phyloP scores from a whole-genome alignment of 2,329 filamentous ascomycete genomes.

The Ascochyta viciae-villosae region DNA sequence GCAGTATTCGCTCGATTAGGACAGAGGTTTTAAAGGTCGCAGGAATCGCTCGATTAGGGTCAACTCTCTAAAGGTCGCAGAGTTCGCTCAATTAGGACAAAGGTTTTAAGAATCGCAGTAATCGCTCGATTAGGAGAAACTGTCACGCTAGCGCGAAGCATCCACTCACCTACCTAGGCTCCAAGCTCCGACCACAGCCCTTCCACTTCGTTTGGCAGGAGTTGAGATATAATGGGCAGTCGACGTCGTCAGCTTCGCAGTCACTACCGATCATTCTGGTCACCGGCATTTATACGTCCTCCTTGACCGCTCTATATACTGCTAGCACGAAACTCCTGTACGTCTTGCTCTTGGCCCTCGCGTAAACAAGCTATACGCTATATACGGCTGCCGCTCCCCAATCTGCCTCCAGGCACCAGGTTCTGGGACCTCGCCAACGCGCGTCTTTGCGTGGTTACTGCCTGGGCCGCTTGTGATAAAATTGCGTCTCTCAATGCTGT shows the following conservation, averaged over 20 bases:
- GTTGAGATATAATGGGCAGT: neutral
- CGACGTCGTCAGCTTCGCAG: neutral
- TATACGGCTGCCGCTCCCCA: neutral
- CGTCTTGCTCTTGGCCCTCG: conserved; percentile 7
- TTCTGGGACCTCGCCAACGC: conserved; percentile 4
- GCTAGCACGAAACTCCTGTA: neutral
- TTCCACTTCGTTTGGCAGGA: neutral
- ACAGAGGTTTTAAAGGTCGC: neutral
- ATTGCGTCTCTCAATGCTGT: neutral
- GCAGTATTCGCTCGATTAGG: conserved; percentile 6
- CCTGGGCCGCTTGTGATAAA: conserved; percentile 1
- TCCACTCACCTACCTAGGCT: neutral
- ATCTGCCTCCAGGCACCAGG: conserved; percentile 6
- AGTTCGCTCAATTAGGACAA: too few species aligned
- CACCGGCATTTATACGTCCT: neutral
- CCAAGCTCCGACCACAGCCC: neutral
- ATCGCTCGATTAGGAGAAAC: too few species aligned
- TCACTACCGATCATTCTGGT: neutral
- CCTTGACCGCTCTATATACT: neutral
- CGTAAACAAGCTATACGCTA: conserved; percentile 2
- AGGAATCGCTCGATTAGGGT: too few species aligned
- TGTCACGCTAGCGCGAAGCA: neutral
- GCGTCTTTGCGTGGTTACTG: neutral
- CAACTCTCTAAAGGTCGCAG: too few species aligned
- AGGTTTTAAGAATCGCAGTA: neutral